Evolutionary conservation across 1,284 basidiomycete genomes (phyloP).

Genomic region (Cryptococcus hybrid): DNA sequence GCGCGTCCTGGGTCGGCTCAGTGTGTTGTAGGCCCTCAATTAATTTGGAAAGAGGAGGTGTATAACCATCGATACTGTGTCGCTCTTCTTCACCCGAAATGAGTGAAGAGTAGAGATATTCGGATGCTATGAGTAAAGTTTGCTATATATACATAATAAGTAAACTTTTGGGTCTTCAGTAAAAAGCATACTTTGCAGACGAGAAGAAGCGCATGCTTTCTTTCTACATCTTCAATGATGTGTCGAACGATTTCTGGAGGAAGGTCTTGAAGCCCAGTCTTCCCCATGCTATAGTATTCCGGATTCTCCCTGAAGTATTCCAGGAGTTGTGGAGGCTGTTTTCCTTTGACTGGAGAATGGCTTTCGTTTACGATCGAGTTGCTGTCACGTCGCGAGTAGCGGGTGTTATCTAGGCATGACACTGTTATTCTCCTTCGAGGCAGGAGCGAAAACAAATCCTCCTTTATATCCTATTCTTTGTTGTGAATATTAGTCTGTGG

Average conservation of each 20-base stretch:
- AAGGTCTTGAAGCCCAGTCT: not conserved
- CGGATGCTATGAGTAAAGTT: not conserved
- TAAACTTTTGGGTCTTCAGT: not conserved
- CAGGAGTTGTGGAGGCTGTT: not conserved
- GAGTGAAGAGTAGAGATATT: not conserved
- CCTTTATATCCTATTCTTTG: too few relatives aligned
- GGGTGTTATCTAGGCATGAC: not conserved
- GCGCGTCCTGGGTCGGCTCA: not conserved
- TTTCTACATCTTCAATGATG: not conserved
- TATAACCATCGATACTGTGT: not conserved
- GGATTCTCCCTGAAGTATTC: not conserved
- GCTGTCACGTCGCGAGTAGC: too few relatives aligned
- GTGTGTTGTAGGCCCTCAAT: not conserved
- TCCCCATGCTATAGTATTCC: not conserved
- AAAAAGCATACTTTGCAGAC: not conserved
- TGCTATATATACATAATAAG: not conserved
- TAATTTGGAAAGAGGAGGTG: not conserved
- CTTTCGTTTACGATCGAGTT: too few relatives aligned
- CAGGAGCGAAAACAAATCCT: too few relatives aligned
- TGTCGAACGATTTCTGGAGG: constrained; percentile 3
- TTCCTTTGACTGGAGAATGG: too few relatives aligned
- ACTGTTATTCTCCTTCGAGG: too few relatives aligned
- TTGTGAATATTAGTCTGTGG: too few relatives aligned
- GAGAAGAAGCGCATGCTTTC: not conserved
- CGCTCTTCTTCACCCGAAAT: not conserved